Percentiles rank a stretch among this genome's conserved stretches.
Evolutionary conservation across 331 rosid genomes (phyloP).

Genomic region (Quercus lobata): DNA sequence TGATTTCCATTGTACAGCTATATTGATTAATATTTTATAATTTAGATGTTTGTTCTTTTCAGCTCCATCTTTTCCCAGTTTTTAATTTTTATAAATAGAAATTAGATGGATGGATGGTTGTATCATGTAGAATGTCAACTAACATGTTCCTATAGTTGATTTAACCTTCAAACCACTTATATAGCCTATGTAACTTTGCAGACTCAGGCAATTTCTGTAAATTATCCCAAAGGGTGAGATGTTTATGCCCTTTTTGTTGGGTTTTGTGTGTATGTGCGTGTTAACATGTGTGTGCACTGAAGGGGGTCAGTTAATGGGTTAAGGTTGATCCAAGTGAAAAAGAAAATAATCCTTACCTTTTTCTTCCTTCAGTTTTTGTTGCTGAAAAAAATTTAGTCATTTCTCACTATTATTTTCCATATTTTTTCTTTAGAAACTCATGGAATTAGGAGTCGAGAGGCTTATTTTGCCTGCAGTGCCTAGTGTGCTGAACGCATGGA

Average conservation of each 20-base stretch:
- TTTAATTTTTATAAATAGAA: no score
- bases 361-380: not conserved
- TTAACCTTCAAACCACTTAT: not conserved
- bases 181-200: not conserved
- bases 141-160: not conserved
- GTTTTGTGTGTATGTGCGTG: not conserved
- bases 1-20: not conserved
- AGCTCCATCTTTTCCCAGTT: no score
- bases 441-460: slow-evolving; percentile 70
- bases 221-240: not conserved
- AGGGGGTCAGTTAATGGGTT: not conserved
- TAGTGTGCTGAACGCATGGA: slow-evolving; percentile 79
- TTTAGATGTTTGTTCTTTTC: not conserved
- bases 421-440: slow-evolving; percentile 52
- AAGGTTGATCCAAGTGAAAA: not conserved
- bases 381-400: not conserved
- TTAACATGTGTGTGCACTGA: not conserved
- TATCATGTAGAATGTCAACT: not conserved
- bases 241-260: not conserved
- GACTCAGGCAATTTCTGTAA: not conserved
- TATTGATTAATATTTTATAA: not conserved
- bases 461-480: slow-evolving; percentile 84
- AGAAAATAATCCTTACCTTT: not conserved
- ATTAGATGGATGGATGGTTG: not conserved
- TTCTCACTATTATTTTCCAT: slow-evolving; percentile 7